phyloP scores from a whole-genome alignment of 2,329 filamentous ascomycete species.

The Aspergillus versicolor region DNA sequence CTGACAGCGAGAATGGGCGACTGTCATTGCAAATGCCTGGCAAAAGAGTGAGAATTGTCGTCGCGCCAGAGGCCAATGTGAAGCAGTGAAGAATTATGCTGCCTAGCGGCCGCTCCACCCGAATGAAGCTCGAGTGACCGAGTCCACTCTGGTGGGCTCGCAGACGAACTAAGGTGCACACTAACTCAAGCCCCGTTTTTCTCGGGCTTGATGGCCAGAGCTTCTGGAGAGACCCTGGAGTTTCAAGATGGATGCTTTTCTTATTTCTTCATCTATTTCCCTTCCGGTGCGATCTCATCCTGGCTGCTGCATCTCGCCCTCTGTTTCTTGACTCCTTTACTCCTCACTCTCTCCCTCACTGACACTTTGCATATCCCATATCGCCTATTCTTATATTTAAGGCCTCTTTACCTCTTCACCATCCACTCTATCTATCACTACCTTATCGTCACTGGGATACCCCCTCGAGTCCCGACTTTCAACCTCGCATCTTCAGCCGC shows the following conservation, averaged over 20 bases:
- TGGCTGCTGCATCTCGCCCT: not conserved
- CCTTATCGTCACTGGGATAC: no score
- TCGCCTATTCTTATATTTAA: not conserved
- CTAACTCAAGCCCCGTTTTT: slow-evolving; percentile 6
- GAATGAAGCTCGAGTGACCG: slow-evolving; percentile 13
- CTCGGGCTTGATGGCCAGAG: slow-evolving; percentile 22
- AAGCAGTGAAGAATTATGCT: slow-evolving; percentile 17
- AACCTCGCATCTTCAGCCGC: not conserved
- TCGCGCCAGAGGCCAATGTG: not conserved
- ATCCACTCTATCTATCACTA: not conserved
- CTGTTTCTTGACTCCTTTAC: not conserved
- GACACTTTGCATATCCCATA: not conserved
- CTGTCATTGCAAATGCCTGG: not conserved
- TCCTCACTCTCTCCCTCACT: not conserved
- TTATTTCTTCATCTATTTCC: slow-evolving; percentile 14
- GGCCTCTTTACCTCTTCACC: not conserved
- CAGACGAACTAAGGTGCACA: slow-evolving; percentile 9
- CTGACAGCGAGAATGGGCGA: not conserved
- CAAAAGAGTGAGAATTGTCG: not conserved
- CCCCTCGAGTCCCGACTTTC: not conserved
- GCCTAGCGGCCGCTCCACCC: slow-evolving; percentile 18
- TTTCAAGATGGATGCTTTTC: slow-evolving; percentile 23
- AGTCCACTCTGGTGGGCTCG: slow-evolving; percentile 15
- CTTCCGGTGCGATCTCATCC: slow-evolving; percentile 3
- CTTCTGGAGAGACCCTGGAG: slow-evolving; percentile 25